Percentiles rank a stretch among this genome's conserved stretches.
phyloP scores from a whole-genome alignment of 1,284 basidiomycete species.

The Pseudozyma pruni region DNA sequence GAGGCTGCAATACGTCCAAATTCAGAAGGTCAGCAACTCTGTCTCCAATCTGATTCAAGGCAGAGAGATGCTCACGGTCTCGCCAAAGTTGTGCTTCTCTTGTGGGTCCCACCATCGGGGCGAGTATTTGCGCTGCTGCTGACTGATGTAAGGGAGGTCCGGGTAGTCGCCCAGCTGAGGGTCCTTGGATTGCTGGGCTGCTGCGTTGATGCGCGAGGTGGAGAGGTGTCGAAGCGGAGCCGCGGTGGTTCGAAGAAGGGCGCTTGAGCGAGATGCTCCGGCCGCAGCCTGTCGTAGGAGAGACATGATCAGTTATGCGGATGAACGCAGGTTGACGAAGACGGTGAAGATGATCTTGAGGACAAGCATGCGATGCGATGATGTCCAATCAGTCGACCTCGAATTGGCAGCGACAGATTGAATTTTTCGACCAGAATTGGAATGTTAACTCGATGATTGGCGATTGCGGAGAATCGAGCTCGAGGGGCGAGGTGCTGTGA shows the following conservation, averaged over 20 bases:
- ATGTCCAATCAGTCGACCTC: neutral
- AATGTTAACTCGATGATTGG: slow-evolving; percentile 16
- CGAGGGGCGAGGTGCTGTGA: slow-evolving; percentile 2
- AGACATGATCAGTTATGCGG: slow-evolving; percentile 28
- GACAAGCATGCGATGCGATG: slow-evolving; percentile 29
- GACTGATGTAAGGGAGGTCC: slow-evolving; percentile 52
- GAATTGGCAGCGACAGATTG: neutral
- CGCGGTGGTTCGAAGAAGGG: slow-evolving; percentile 14
- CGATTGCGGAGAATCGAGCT: too few species aligned
- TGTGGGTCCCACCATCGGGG: slow-evolving; percentile 66
- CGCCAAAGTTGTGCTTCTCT: slow-evolving; percentile 66
- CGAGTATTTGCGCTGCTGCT: slow-evolving; percentile 60
- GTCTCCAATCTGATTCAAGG: too few species aligned
- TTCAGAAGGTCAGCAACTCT: neutral
- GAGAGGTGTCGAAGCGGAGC: slow-evolving; percentile 26
- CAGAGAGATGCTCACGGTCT: slow-evolving; percentile 54
- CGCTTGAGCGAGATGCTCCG: slow-evolving; percentile 33
- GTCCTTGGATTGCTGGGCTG: slow-evolving; percentile 47
- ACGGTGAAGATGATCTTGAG: neutral
- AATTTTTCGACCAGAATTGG: neutral
- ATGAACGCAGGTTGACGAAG: neutral
- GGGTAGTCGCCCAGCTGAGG: slow-evolving; percentile 67
- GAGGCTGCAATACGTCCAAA: slow-evolving; percentile 36
- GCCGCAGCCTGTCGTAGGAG: slow-evolving; percentile 41
- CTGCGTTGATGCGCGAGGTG: slow-evolving; percentile 19